These are phyloP conservation scores for Cordyceps militaris DNA, from an alignment of 2,329 filamentous ascomycete species.

Conservation along the genomic window DNA sequence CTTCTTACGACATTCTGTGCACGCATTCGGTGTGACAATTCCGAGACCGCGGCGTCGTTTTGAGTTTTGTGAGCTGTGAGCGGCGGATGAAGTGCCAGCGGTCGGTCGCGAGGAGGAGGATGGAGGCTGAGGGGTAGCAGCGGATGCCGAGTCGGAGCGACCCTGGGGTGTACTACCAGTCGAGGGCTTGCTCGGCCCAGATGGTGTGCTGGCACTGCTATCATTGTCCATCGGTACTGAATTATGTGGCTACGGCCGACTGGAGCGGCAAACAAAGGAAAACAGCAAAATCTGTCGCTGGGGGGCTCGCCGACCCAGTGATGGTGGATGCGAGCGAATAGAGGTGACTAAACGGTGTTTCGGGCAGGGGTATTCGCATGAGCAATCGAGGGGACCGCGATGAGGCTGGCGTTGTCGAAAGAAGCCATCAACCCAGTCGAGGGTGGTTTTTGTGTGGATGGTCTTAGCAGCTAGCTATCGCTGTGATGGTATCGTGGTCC, in stretches of 20 bases:
- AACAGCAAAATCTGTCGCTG: not conserved
- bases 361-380: not conserved
- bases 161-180: constrained; percentile 28
- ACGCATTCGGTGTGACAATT: constrained; percentile 53
- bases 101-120: constrained; percentile 13
- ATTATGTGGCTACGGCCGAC: not conserved
- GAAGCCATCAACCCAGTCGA: not conserved
- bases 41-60: constrained; percentile 50
- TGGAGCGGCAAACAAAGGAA: not conserved
- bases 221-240: constrained; percentile 27
- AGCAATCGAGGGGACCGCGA: not conserved
- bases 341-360: not conserved
- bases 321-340: not conserved
- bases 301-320: not conserved
- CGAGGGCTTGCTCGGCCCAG: constrained; percentile 25
- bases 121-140: constrained; percentile 12
- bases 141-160: constrained; percentile 6
- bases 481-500: not conserved
- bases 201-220: constrained; percentile 23
- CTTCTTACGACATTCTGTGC: constrained; percentile 56
- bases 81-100: not conserved
- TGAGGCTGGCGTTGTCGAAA: not conserved
- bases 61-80: constrained; percentile 28
- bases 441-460: not conserved
- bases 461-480: not conserved